phyloP scores from a whole-genome alignment of 805 yeast species.

The Isabelozyma pseudorhagii region DNA sequence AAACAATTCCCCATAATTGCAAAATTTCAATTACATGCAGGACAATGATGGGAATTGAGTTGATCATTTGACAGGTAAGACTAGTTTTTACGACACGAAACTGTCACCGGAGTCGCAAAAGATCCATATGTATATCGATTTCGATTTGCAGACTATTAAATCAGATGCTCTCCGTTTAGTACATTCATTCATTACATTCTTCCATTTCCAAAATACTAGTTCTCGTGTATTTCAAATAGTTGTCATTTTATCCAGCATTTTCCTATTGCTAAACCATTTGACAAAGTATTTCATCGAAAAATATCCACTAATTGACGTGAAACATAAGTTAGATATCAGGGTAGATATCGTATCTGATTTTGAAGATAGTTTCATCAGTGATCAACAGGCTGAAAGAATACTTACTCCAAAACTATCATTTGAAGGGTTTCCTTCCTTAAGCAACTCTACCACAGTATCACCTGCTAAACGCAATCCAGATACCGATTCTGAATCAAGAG shows the following conservation, averaged over 20 bases:
- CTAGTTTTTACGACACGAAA: neutral
- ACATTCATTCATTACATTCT: neutral
- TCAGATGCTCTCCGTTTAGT: neutral
- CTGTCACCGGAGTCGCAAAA: neutral
- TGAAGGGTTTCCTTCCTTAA: neutral
- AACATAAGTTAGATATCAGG: neutral
- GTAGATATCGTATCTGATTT: neutral
- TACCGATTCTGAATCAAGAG: neutral
- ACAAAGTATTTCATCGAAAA: neutral
- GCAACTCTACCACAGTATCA: neutral
- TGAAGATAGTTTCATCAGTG: neutral
- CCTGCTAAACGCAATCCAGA: neutral
- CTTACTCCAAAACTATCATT: neutral
- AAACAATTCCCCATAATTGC: neutral
- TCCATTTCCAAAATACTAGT: neutral
- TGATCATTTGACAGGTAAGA: neutral
- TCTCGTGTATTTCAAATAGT: neutral
- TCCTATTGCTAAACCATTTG: neutral
- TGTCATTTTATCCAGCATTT: neutral
- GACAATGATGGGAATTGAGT: neutral
- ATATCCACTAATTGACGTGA: neutral
- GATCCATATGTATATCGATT: neutral
- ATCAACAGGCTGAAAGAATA: neutral
- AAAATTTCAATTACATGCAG: neutral
- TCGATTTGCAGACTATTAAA: neutral